Conservation (phyloP, 202 grass and related monocot species). For the Setaria italica region DNA sequence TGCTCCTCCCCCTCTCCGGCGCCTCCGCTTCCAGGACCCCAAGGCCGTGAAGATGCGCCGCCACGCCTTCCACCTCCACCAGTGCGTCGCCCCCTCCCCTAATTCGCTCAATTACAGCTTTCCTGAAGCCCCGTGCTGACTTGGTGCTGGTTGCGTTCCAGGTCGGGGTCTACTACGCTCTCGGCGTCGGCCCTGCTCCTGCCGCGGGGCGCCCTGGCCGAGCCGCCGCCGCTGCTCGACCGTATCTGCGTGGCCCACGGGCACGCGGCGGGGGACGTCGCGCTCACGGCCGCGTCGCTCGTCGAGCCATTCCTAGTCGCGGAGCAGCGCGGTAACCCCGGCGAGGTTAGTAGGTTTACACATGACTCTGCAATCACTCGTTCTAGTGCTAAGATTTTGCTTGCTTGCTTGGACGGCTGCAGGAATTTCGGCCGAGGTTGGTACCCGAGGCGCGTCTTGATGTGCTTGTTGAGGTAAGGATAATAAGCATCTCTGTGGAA, state of each 20-base stretch:
- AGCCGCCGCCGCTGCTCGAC: conserved; percentile 49
- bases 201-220: conserved; percentile 54
- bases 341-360: conserved; percentile 57
- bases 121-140: conserved; percentile 4
- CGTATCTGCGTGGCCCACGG: conserved; percentile 53
- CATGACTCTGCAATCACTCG: not conserved
- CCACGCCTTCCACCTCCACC: conserved; percentile 85
- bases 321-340: conserved; percentile 68
- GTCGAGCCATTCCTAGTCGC: conserved; percentile 82
- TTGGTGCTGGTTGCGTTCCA: conserved; percentile 46
- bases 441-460: conserved; percentile 61
- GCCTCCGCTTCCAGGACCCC: conserved; percentile 60
- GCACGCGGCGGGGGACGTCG: conserved; percentile 58
- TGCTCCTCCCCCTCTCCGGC: conserved; percentile 16
- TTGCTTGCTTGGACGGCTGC: conserved; percentile 10
- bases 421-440: conserved; percentile 81
- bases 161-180: conserved; percentile 81
- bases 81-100: conserved; percentile 46
- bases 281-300: conserved; percentile 73
- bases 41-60: conserved; percentile 86
- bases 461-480: conserved; percentile 85
- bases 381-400: not conserved
- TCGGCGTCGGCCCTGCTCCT: conserved; percentile 81
- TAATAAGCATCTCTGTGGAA: not conserved
- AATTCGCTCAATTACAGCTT: conserved; percentile 26